Conservation (phyloP, 257 asterid genomes). For the Linderniella brevidens region DNA sequence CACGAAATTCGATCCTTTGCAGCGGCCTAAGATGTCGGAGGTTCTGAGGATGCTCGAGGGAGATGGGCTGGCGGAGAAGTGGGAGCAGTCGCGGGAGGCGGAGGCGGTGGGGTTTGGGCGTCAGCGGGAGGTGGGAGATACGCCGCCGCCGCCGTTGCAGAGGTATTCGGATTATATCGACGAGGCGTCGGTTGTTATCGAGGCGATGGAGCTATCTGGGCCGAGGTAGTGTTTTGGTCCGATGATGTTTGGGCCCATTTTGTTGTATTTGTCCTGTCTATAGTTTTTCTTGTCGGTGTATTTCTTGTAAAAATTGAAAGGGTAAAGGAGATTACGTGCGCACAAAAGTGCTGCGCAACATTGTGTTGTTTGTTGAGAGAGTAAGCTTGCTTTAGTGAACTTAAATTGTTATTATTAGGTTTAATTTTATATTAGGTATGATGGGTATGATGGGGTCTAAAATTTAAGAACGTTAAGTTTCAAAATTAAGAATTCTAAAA, state of each 20-base stretch:
- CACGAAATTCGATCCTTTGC: constrained; percentile 64
- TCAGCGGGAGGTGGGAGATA: constrained; percentile 17
- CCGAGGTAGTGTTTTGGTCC: constrained; percentile 45
- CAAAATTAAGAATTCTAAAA: no score
- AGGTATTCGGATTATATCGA: constrained; percentile 71
- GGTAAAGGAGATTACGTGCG: no score
- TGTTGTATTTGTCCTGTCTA: background rate
- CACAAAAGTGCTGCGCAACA: no score
- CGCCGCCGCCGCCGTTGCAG: constrained; percentile 21
- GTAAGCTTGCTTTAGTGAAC: no score
- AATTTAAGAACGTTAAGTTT: no score
- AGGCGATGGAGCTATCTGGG: constrained; percentile 90
- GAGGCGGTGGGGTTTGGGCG: constrained; percentile 44
- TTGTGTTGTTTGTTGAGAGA: no score
- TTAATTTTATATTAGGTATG: no score
- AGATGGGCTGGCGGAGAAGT: constrained; percentile 70
- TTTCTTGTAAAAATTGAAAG: background rate
- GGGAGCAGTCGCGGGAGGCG: constrained; percentile 66
- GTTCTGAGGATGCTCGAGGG: constrained; percentile 95
- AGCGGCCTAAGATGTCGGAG: constrained; percentile 85
- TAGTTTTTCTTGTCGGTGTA: background rate
- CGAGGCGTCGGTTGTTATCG: constrained; percentile 68
- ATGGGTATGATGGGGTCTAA: no score
- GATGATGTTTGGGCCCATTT: background rate
- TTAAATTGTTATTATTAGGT: no score